Conservation (phyloP, 768 basidiomycete genomes). For the Pleurotus tuoliensis region DNA sequence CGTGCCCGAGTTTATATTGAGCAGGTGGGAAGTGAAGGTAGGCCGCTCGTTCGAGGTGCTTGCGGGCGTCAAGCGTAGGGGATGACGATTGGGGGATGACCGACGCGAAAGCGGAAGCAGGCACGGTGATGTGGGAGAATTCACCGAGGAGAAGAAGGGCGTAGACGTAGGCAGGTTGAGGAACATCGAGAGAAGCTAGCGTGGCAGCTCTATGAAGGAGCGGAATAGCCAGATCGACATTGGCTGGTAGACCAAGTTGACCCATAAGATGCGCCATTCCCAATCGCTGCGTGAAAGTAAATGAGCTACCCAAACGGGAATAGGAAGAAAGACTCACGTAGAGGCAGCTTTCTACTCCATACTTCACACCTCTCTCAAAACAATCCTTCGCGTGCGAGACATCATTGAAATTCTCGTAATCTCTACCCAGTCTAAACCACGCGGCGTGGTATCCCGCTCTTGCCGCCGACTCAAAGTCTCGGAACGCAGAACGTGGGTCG, state of each 20-base stretch:
- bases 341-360: slow-evolving; percentile 72
- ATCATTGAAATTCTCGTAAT: slow-evolving; percentile 89
- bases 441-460: slow-evolving; percentile 72
- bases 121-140: slow-evolving; percentile 64
- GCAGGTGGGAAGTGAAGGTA: slow-evolving; percentile 81
- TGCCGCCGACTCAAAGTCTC: slow-evolving; percentile 85
- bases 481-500: slow-evolving; percentile 78
- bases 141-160: slow-evolving; percentile 85
- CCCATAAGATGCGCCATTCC: slow-evolving; percentile 92
- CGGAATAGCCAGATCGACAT: slow-evolving; percentile 56
- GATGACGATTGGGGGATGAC: slow-evolving; percentile 49
- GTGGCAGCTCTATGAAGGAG: slow-evolving; percentile 77
- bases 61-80: slow-evolving; percentile 58
- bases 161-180: slow-evolving; percentile 86
- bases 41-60: slow-evolving; percentile 80
- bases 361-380: slow-evolving; percentile 77
- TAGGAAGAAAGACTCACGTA: slow-evolving; percentile 53
- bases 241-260: slow-evolving; percentile 65
- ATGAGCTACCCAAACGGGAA: slow-evolving; percentile 3
- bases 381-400: slow-evolving; percentile 71
- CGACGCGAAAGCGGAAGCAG: slow-evolving; percentile 43
- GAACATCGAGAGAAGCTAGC: slow-evolving; percentile 66
- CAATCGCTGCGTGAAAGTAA: slow-evolving; percentile 56
- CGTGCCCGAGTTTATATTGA: slow-evolving; percentile 90
- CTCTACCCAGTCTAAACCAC: slow-evolving; percentile 89